Percentiles rank a stretch among this genome's conserved stretches.
Conservation (phyloP, 2,329 filamentous ascomycete species). For the Lecanicillium sp. region DNA sequence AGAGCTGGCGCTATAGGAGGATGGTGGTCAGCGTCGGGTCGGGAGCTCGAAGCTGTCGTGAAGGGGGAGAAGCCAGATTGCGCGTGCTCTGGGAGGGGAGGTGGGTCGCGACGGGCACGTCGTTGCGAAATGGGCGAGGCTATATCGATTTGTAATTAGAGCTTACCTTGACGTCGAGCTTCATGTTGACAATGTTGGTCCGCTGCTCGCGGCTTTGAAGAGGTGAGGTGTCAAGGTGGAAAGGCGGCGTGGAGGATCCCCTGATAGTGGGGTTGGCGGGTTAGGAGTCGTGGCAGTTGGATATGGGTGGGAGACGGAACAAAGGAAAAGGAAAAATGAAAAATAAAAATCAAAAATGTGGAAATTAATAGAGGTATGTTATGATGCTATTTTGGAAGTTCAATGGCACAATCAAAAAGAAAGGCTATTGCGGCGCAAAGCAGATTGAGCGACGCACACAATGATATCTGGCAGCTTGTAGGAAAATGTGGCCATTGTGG, state of each 20-base stretch:
- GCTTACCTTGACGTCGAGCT: conserved; percentile 38
- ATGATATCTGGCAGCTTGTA: neutral
- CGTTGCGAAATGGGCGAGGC: neutral
- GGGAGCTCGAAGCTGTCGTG: neutral
- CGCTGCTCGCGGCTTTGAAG: conserved; percentile 10
- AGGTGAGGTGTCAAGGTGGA: conserved; percentile 10
- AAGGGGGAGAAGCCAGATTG: conserved; percentile 12
- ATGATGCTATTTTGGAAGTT: neutral
- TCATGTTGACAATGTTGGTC: conserved; percentile 29
- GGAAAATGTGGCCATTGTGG: conserved; percentile 13
- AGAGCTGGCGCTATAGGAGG: conserved; percentile 35
- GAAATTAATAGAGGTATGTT: too few species aligned
- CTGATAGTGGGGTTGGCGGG: conserved; percentile 16
- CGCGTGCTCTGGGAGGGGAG: neutral
- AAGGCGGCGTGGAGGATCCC: conserved; percentile 15
- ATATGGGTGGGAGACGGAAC: neutral
- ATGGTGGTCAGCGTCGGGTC: conserved; percentile 2
- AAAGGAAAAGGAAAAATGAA: neutral
- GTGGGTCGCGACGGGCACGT: neutral
- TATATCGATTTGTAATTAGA: neutral
- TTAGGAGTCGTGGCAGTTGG: conserved; percentile 6
- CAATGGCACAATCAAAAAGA: neutral
- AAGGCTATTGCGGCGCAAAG: neutral
- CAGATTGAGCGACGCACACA: conserved; percentile 2
- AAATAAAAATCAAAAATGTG: too few species aligned